These are phyloP conservation scores for Clausena lansium DNA, from an alignment of 345 rosid species.

Conservation along the genomic window DNA sequence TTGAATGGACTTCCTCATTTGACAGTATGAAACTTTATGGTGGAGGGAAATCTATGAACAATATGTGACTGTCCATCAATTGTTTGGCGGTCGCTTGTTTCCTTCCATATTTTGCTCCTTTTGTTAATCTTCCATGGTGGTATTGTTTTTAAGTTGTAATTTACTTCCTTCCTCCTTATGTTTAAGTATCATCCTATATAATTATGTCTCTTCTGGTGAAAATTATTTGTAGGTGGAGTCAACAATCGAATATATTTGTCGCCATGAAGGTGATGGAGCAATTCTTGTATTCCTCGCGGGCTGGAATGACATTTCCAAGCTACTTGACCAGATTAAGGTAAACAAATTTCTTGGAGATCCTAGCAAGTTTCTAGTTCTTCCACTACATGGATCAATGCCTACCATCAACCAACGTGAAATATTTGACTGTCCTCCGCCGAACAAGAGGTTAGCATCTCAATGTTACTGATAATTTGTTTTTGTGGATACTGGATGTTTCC, in stretches of 20 bases:
- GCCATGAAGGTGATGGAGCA: slow-evolving; percentile 82
- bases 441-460: slow-evolving; percentile 51
- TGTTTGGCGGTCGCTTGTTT: neutral
- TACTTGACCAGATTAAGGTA: slow-evolving; percentile 67
- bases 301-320: slow-evolving; percentile 95
- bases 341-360: slow-evolving; percentile 76
- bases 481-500: neutral
- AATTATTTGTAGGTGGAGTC: slow-evolving; percentile 67
- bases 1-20: slow-evolving; percentile 9
- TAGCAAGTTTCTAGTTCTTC: slow-evolving; percentile 77
- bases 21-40: neutral
- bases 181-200: neutral
- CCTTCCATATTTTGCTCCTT: neutral
- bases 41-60: neutral
- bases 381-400: slow-evolving; percentile 96
- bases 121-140: neutral
- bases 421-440: slow-evolving; percentile 75
- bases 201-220: slow-evolving; percentile 2
- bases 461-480: slow-evolving; percentile 7
- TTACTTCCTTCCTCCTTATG: neutral
- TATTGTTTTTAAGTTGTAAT: neutral
- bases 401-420: slow-evolving; percentile 84
- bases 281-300: slow-evolving; percentile 95
- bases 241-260: slow-evolving; percentile 68
- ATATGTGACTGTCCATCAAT: neutral